Evolutionary conservation across 768 basidiomycete species (phyloP).

Genomic region (Strobilomyces confusus): DNA sequence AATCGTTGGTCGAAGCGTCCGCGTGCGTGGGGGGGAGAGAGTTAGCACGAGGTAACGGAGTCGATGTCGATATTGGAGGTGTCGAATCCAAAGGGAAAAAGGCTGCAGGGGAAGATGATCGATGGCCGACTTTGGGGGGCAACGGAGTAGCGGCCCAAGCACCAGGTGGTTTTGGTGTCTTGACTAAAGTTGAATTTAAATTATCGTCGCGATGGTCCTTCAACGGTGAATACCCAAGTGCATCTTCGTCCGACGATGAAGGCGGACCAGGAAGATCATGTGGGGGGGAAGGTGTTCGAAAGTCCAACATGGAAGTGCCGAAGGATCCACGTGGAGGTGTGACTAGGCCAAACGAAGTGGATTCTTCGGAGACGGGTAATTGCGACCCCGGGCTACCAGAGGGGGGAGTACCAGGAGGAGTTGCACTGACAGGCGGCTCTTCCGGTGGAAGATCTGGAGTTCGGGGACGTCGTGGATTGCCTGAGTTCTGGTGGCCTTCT

Average conservation of each 20-base stretch:
- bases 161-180: constrained; percentile 46
- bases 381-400: not conserved
- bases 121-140: constrained; percentile 17
- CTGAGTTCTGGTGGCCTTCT: constrained; percentile 12
- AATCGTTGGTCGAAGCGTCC: constrained; percentile 15
- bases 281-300: constrained; percentile 62
- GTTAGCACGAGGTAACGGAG: constrained; percentile 18
- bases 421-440: constrained; percentile 14
- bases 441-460: not conserved
- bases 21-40: constrained; percentile 14
- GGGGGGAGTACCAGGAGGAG: constrained; percentile 27
- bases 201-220: constrained; percentile 16
- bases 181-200: constrained; percentile 32
- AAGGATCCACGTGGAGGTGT: constrained; percentile 49
- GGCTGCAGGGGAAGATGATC: constrained; percentile 14
- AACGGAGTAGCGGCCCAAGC: constrained; percentile 43
- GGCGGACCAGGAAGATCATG: constrained; percentile 62
- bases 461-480: constrained; percentile 16
- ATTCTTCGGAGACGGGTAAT: constrained; percentile 3
- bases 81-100: constrained; percentile 24
- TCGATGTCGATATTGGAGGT: constrained; percentile 25
- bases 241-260: constrained; percentile 50
- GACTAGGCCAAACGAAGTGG: constrained; percentile 27
- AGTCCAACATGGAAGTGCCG: constrained; percentile 42
- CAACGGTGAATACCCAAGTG: constrained; percentile 23